A percentile compares a stretch with the other conserved stretches of the same genome.
Evolutionary conservation across 2,329 filamentous ascomycete genomes (phyloP).

Genomic region (Ophiobolus disseminans): DNA sequence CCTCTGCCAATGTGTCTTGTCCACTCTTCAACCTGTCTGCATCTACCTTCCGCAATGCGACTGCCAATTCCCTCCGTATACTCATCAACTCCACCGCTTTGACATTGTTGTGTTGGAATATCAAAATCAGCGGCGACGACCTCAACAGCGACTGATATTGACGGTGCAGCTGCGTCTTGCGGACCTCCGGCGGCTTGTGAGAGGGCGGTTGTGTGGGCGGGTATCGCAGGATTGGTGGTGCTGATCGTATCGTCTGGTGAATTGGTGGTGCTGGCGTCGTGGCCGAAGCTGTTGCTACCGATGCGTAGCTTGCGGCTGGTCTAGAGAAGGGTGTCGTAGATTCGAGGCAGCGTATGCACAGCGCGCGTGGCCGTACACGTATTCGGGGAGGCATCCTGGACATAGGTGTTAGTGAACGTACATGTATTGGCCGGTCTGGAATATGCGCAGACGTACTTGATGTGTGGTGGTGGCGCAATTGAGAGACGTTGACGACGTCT

Average conservation of each 20-base stretch:
- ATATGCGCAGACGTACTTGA: slow-evolving; percentile 28
- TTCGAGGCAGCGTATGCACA: slow-evolving; percentile 37
- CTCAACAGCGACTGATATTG: slow-evolving; percentile 88
- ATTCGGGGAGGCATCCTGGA: slow-evolving; percentile 49
- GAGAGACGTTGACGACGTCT: no score
- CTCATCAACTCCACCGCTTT: slow-evolving; percentile 76
- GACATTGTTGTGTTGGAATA: slow-evolving; percentile 84
- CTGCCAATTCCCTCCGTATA: slow-evolving; percentile 72
- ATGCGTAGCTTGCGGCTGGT: slow-evolving; percentile 55
- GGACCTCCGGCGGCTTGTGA: slow-evolving; percentile 82
- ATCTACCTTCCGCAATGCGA: slow-evolving; percentile 70
- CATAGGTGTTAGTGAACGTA: not conserved
- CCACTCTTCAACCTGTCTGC: slow-evolving; percentile 69
- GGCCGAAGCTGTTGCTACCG: slow-evolving; percentile 57
- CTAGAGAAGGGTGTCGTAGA: slow-evolving; percentile 40
- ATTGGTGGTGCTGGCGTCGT: slow-evolving; percentile 61
- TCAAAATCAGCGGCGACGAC: slow-evolving; percentile 81
- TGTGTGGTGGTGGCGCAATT: slow-evolving; percentile 27
- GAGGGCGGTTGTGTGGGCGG: slow-evolving; percentile 81
- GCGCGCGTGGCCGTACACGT: slow-evolving; percentile 41
- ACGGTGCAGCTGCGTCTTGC: slow-evolving; percentile 87
- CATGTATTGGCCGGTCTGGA: no score
- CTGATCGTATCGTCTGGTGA: slow-evolving; percentile 55
- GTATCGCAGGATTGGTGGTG: slow-evolving; percentile 57
- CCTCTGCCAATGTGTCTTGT: slow-evolving; percentile 59